A percentile compares a stretch with the other conserved stretches of the same genome.
Evolutionary conservation across 2,329 filamentous ascomycete genomes (phyloP).

Genomic region (Neofusicoccum parvum): DNA sequence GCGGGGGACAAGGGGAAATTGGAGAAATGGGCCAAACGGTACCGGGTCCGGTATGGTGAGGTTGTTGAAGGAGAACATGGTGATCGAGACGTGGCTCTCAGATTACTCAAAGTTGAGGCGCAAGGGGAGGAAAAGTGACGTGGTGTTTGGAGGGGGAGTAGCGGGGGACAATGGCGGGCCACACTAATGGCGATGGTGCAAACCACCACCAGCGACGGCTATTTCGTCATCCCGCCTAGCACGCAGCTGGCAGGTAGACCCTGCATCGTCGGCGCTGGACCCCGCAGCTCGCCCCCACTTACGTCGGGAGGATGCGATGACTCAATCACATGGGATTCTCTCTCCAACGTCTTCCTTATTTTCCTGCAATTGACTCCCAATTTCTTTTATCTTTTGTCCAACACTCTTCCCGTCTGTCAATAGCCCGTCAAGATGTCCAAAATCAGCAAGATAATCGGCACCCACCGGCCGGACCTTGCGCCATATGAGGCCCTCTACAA

Average conservation of each 20-base stretch:
- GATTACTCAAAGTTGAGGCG: too few relatives aligned
- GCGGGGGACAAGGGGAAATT: not conserved
- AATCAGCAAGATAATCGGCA: constrained; percentile 23
- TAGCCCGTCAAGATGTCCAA: not conserved
- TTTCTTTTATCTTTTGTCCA: not conserved
- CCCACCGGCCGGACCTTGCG: constrained; percentile 30
- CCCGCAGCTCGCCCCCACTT: constrained; percentile 1
- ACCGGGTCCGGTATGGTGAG: not conserved
- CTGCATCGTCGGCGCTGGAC: not conserved
- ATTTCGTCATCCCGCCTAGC: not conserved
- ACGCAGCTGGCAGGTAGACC: not conserved
- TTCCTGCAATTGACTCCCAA: not conserved
- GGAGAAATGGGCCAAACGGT: not conserved
- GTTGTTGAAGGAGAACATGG: too few relatives aligned
- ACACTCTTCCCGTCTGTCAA: not conserved
- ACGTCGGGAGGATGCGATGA: not conserved
- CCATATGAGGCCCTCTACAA: constrained; percentile 40
- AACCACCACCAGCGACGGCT: not conserved
- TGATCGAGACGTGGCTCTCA: too few relatives aligned
- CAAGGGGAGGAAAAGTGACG: too few relatives aligned
- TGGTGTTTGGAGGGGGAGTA: too few relatives aligned
- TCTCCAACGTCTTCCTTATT: not conserved
- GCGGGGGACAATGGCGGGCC: too few relatives aligned
- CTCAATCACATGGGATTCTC: not conserved
- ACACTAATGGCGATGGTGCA: too few relatives aligned